Evolutionary conservation across 164 flowering plant genomes (phyloP), one percentile per base, ranked within the genome.

Genomic region (Vitis labrusca): DNA sequence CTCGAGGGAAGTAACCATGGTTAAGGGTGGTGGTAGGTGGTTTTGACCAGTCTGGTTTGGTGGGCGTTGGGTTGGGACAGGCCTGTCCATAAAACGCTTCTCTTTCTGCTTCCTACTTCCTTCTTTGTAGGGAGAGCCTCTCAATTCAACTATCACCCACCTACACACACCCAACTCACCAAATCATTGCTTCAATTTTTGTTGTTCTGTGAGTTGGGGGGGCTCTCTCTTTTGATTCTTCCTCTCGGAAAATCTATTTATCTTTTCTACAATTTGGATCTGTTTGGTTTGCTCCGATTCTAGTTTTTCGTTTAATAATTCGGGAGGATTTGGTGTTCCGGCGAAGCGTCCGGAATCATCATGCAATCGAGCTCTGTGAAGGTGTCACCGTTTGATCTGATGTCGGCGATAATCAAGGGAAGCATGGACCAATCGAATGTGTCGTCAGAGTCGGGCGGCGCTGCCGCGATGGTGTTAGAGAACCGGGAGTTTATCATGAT

Each of bases 31-130:
- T 74, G 86, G 67, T 89, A 80, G 89, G 90, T 88, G 85, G 76
- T 73, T 73, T 83, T 84, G 88, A 85, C 85, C 44, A 70, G 85
- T 85, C 86, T 76, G 76, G 87, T 83, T 90, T 78, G 91, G 91
- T 86, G 56, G 87, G 88, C 87, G 85, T 81, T 82, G 83, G 83
- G 59, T 80, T 67, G 60, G 60, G 10, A 6, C 17, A 0, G 19
- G 0, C 60, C 17, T 19, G 52, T 27, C 59, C 8, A n/a, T 59
- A 16, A 29, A 27, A 55, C 54, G 17, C n/a, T 44, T 61, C 13
- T 19, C 32, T 48, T 9, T 13, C 59, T 30, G 17, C 62, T 9
- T 19, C 3, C n/a, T 54, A 64, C 68, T 10, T 65, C 27, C 68
- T 29, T 54, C 66, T 64, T 63, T 52, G 19, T 44, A 37, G 47